Evolutionary conservation across 2,329 filamentous ascomycete species (phyloP), one percentile per base, ranked within the genome.

Genomic region (Tolypocladium paradoxum): DNA sequence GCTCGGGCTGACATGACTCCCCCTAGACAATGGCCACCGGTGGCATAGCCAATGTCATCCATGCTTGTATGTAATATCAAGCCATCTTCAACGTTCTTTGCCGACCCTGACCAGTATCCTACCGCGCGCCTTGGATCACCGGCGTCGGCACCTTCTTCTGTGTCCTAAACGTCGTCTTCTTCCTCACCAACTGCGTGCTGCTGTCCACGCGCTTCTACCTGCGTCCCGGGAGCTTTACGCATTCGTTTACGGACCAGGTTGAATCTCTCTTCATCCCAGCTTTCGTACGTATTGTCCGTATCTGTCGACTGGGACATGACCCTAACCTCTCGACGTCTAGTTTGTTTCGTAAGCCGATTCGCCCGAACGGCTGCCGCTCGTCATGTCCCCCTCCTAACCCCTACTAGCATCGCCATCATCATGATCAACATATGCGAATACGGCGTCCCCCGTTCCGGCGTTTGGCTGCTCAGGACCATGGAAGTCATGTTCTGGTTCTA

Each of bases 391-490:
- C 34, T 35, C 14, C 34, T 35, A 16, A 35, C 6, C 34, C 34
- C 34, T 7, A 34, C 14, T 7, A 35, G 34, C 81, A 77, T 87
- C 56, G 88, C 85, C 24, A 89, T 89, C 40, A 81, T 91, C 33
- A 73, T 90, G 59, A 88, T 89, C 62, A 92, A 90, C 58, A 81
- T 87, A 33, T 86, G 84, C 43, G 83, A 93, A 64, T 93, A 90
- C 64, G 88, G 87, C 1, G 73, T 83, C 6, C 73, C 76, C n/a
- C 68, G 77, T 51, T 75, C 76, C 5, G 85, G 81, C 0, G 65
- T 70, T 4, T 93, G 84, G 84, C 75, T 88, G 8, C 68, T 77
- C 33, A 65, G 62, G 22, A 68, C 68, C 3, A 84, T 90, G 73
- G 74, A 82, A 48, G 73, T 85, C 24, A 61, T 90, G 47, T 93